Percentiles rank a stretch among this genome's conserved stretches.
These are phyloP conservation scores for Aegilops speltoides DNA, from an alignment of 176 grass and related monocot genomes.

Conservation along the genomic window DNA sequence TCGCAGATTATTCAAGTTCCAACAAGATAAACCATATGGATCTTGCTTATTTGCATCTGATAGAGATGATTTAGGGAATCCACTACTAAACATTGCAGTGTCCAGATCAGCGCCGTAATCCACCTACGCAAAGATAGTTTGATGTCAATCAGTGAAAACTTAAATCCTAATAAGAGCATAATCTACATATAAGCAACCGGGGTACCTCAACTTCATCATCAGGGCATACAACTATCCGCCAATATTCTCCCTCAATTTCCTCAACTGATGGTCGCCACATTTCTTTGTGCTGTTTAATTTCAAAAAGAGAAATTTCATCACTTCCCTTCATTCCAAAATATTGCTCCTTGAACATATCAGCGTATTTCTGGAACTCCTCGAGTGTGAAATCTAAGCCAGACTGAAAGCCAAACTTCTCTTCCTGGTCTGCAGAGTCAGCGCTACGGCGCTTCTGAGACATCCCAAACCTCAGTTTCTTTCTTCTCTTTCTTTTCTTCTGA, in stretches of 20 bases:
- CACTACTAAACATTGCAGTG: conserved; percentile 79
- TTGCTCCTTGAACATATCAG: conserved; percentile 69
- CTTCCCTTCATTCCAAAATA: conserved; percentile 71
- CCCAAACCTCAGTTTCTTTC: conserved; percentile 85
- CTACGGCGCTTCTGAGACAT: conserved; percentile 66
- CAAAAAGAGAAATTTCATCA: conserved; percentile 49
- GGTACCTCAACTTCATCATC: conserved; percentile 89
- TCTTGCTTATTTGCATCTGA: conserved; percentile 53
- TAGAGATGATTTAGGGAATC: conserved; percentile 53
- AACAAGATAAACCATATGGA: conserved; percentile 53
- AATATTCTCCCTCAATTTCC: conserved; percentile 99
- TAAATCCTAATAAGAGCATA: not conserved
- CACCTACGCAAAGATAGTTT: conserved; percentile 55
- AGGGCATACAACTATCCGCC: conserved; percentile 81
- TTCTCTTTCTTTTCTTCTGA: conserved; percentile 73
- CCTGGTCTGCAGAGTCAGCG: conserved; percentile 45
- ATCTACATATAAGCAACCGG: not conserved
- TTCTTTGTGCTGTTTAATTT: conserved; percentile 51
- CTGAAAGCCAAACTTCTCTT: conserved; percentile 98
- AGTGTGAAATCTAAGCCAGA: conserved; percentile 89
- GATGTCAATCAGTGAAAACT: conserved; percentile 21
- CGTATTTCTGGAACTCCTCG: conserved; percentile 57
- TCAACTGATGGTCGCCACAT: conserved; percentile 62
- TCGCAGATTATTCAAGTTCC: conserved; percentile 94
- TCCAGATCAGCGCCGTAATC: conserved; percentile 96